Percentiles rank a stretch among this genome's conserved stretches.
Conservation (phyloP, 257 asterid genomes). For the Prunella vulgaris region DNA sequence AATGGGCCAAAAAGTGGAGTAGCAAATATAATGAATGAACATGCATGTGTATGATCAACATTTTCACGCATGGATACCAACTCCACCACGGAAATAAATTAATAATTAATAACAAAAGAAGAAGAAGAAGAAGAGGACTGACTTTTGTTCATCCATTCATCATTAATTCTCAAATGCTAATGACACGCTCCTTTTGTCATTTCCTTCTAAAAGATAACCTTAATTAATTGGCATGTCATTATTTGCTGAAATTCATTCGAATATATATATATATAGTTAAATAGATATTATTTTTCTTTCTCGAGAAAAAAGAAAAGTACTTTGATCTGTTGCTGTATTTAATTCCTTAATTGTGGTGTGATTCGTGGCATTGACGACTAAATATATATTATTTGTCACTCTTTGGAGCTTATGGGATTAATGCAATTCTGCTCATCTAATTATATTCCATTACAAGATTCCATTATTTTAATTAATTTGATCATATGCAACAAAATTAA, state of each 20-base stretch:
- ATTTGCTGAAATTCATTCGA: not conserved
- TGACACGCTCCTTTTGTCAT: constrained; percentile 23
- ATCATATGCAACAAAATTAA: too few species aligned
- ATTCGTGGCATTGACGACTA: not conserved
- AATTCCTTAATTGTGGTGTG: not conserved
- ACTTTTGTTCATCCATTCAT: not conserved
- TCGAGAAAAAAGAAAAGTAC: too few species aligned
- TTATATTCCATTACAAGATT: not conserved
- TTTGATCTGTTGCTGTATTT: not conserved
- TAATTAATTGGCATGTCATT: not conserved
- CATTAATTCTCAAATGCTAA: constrained; percentile 22
- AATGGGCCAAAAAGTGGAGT: constrained; percentile 30
- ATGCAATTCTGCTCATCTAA: not conserved
- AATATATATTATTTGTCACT: not conserved
- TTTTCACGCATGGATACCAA: constrained; percentile 37
- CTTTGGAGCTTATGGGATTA: not conserved
- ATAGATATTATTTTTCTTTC: too few species aligned
- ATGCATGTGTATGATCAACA: constrained; percentile 16
- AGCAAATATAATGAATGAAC: constrained; percentile 10
- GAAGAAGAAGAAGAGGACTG: too few species aligned
- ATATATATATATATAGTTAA: too few species aligned
- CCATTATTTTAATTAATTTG: not conserved
- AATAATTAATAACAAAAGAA: not conserved
- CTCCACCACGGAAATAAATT: constrained; percentile 15
- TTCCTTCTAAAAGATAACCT: constrained; percentile 13